Conservation (phyloP, 148 eudicot species). For the Persicaria tinctoria region DNA sequence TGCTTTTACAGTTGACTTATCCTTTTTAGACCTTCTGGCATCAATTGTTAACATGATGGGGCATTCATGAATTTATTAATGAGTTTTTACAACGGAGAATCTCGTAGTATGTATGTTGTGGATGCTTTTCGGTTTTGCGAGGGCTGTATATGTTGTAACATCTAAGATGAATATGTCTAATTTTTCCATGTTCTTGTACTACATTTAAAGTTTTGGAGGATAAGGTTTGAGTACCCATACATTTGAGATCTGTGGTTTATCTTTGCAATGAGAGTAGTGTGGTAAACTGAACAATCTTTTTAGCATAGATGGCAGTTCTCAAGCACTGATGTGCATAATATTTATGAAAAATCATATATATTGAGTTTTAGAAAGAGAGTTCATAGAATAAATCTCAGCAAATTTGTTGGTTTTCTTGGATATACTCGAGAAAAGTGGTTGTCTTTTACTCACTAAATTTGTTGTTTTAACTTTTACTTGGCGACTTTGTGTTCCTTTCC, state of each 20-base stretch:
- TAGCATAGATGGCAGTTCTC: neutral
- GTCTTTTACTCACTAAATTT: neutral
- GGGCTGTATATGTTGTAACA: neutral
- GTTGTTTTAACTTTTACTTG: neutral
- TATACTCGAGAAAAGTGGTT: neutral
- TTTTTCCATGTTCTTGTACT: neutral
- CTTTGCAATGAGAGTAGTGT: neutral
- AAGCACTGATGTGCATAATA: neutral
- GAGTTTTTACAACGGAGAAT: neutral
- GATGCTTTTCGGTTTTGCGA: neutral
- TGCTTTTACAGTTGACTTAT: conserved; percentile 3
- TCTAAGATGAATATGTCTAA: neutral
- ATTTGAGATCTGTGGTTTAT: neutral
- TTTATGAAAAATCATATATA: neutral
- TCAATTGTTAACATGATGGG: neutral
- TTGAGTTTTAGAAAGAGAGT: neutral
- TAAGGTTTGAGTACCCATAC: neutral
- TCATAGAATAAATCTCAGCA: too few relatives aligned
- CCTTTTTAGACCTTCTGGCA: neutral
- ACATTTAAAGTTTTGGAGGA: neutral
- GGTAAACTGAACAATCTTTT: neutral
- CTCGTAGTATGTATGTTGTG: neutral
- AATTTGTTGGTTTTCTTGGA: neutral
- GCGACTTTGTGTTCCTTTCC: neutral
- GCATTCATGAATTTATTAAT: neutral